A percentile compares a stretch with the other conserved stretches of the same genome.
Conservation (phyloP, 176 grass and related monocot genomes). For the Oryza meridionalis region DNA sequence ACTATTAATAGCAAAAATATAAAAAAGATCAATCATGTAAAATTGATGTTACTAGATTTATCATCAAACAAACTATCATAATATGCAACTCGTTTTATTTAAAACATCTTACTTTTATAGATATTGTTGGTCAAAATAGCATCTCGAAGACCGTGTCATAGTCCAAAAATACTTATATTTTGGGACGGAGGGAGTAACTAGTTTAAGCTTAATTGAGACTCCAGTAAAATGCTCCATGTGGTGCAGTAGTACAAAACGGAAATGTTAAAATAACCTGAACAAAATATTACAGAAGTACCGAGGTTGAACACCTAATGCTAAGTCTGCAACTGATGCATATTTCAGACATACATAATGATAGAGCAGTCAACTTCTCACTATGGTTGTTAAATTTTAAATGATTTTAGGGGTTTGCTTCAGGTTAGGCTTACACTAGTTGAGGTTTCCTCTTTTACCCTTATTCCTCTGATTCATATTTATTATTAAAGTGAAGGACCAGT, state of each 20-base stretch:
- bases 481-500: background rate
- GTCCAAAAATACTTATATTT: too few relatives aligned
- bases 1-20: too few relatives aligned
- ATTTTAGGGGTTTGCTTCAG: background rate
- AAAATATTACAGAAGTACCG: background rate
- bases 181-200: background rate
- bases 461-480: background rate
- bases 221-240: constrained; percentile 7
- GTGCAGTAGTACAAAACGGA: background rate
- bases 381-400: background rate
- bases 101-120: too few relatives aligned
- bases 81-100: too few relatives aligned
- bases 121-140: too few relatives aligned
- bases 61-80: too few relatives aligned
- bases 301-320: background rate
- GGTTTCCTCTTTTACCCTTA: background rate
- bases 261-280: constrained; percentile 11
- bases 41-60: too few relatives aligned
- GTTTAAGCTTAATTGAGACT: background rate
- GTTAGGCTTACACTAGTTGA: background rate
- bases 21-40: too few relatives aligned
- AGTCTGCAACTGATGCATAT: background rate
- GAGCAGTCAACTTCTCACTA: background rate
- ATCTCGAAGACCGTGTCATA: too few relatives aligned
- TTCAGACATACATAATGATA: background rate